Percentiles rank a stretch among this genome's conserved stretches.
These are phyloP conservation scores for Nicotiana tabacum DNA, from an alignment of 257 asterid species.

Conservation along the genomic window DNA sequence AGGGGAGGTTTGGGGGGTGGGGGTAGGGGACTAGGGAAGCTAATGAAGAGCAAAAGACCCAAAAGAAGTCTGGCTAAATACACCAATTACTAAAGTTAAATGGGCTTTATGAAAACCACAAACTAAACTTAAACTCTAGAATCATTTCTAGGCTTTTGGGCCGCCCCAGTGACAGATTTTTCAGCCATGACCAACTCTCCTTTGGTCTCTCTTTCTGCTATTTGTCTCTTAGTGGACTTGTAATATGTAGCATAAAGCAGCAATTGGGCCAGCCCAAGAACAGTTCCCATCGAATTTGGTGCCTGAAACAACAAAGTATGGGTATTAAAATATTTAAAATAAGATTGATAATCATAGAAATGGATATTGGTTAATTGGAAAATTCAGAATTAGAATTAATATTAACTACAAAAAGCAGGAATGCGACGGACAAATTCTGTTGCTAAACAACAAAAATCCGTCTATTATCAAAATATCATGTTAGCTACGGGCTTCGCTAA, in stretches of 20 bases:
- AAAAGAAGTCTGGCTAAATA: not conserved
- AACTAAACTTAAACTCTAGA: not conserved
- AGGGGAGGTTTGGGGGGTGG: not conserved
- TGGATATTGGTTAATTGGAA: not conserved
- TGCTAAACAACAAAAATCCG: too few relatives aligned
- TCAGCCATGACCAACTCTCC: slow-evolving; percentile 40
- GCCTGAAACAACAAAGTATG: slow-evolving; percentile 27
- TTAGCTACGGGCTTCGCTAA: too few relatives aligned
- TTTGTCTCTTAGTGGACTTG: slow-evolving; percentile 47
- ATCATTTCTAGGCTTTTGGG: slow-evolving; percentile 12
- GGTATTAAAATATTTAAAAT: not conserved
- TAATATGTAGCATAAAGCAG: slow-evolving; percentile 63
- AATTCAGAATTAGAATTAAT: not conserved
- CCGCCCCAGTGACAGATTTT: slow-evolving; percentile 11
- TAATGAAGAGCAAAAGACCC: not conserved
- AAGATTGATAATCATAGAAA: too few relatives aligned
- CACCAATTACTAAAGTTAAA: not conserved
- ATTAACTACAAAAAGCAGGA: too few relatives aligned
- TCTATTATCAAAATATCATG: too few relatives aligned
- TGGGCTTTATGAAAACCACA: not conserved
- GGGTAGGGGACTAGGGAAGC: not conserved
- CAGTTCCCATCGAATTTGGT: slow-evolving; percentile 62
- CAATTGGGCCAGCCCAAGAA: slow-evolving; percentile 76
- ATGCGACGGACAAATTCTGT: too few relatives aligned
- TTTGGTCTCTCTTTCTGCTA: slow-evolving; percentile 45